phyloP scores from a whole-genome alignment of 495 filamentous ascomycete genomes.

The Aspergillus saccharolyticus region DNA sequence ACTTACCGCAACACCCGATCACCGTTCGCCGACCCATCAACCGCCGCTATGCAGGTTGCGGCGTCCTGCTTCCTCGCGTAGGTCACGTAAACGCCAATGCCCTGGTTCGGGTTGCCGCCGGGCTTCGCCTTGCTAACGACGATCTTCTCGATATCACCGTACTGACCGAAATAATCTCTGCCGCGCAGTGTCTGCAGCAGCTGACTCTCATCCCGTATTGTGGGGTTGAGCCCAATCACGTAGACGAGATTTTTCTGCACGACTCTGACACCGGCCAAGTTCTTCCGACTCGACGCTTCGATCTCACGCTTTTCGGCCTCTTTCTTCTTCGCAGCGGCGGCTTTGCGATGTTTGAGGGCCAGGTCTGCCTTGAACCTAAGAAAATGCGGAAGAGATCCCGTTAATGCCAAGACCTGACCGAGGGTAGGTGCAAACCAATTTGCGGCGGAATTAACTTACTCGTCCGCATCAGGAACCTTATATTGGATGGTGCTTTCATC shows the following conservation, averaged over 20 bases:
- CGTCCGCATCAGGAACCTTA: constrained; percentile 88
- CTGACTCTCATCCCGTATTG: constrained; percentile 79
- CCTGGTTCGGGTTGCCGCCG: constrained; percentile 64
- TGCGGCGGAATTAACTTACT: constrained; percentile 53
- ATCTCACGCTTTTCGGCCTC: constrained; percentile 94
- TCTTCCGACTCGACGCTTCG: constrained; percentile 89
- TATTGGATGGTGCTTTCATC: constrained; percentile 95
- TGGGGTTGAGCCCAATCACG: constrained; percentile 88
- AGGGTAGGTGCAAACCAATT: constrained; percentile 2
- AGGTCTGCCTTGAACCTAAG: constrained; percentile 75
- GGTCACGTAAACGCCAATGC: constrained; percentile 95
- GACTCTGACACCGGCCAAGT: constrained; percentile 88
- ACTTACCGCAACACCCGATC: constrained; percentile 68
- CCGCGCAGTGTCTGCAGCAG: constrained; percentile 82
- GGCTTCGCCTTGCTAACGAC: constrained; percentile 94
- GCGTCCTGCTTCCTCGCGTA: constrained; percentile 87
- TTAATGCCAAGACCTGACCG: constrained; percentile 22
- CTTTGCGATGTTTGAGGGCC: constrained; percentile 84
- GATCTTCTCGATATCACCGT: constrained; percentile 97
- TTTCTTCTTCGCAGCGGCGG: constrained; percentile 85
- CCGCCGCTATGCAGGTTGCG: constrained; percentile 78
- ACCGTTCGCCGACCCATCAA: constrained; percentile 88
- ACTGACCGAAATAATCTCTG: constrained; percentile 92
- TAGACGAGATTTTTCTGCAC: constrained; percentile 99
- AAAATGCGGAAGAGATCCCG: constrained; percentile 4